Evolutionary conservation across 192 early-diverging fungal species (phyloP), one percentile per base, ranked within the genome.

Genomic region (Glomus cerebriforme): DNA sequence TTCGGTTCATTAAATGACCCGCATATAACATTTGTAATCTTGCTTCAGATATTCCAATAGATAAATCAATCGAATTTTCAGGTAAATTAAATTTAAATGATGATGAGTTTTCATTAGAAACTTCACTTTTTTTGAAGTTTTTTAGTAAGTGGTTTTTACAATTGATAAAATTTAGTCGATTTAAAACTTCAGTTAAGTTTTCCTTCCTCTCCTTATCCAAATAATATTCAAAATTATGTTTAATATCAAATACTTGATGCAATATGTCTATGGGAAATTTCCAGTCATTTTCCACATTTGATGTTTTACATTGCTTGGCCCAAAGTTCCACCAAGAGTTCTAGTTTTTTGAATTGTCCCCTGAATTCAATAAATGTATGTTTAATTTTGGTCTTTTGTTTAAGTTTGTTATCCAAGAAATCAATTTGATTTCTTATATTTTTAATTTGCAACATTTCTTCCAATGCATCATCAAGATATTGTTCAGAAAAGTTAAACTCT

Each of bases 1-100:
- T 78, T 29, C 79, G 80, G 3, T 84, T 74, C 84, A 85, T 84
- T 43, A 75, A 78, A 63, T 77, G 58, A 17, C 80, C 84, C 8
- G 43, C 75, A 64, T 82, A 62, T 24, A 74, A n/a, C 70, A 85
- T 45, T 63, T 85, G 84, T 58, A 85, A 82, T 59, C 67, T 59
- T 5, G 59, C 76, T 32, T 76, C 68, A 26, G 79, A 78, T 29
- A 47, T 63, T 66, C 27, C 77, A 66, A 37, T 43, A 26, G 82
- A 49, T 17, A 63, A n/a, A 39, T 63, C 69, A 24, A 74, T 45
- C n/a, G 64, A 68, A 37, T 31, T 22, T 17, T 27, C n/a, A 26
- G 70, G 70, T 35, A 74, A 59, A 5, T 4, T 49, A 22, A 71
- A 71, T 4, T 71, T 15, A 7, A 24, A 8, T 4, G 69, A 29